These are phyloP conservation scores for Leccinum variicolor DNA, from an alignment of 768 basidiomycete species.

Conservation along the genomic window DNA sequence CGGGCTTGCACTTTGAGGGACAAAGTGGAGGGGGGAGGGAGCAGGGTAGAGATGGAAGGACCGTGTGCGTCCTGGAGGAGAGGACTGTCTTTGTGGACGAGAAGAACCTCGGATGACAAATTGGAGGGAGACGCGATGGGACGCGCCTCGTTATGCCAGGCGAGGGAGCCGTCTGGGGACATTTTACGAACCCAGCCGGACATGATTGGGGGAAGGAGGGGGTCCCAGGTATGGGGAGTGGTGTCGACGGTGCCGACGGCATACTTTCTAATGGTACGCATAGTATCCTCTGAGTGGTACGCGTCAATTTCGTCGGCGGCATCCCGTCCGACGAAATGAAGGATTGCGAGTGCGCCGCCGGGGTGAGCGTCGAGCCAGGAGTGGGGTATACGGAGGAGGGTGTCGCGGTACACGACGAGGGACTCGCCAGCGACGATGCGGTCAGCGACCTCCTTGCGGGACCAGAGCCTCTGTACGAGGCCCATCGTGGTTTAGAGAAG, in stretches of 20 bases:
- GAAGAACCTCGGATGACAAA: conserved; percentile 55
- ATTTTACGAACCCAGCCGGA: conserved; percentile 74
- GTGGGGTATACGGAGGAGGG: conserved; percentile 61
- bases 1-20: conserved; percentile 56
- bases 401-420: conserved; percentile 69
- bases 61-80: conserved; percentile 27
- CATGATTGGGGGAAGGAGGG: conserved; percentile 83
- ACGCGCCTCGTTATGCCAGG: conserved; percentile 65
- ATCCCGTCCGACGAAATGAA: conserved; percentile 95
- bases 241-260: conserved; percentile 65
- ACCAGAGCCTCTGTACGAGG: conserved; percentile 32
- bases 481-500: conserved; percentile 25
- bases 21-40: conserved; percentile 51
- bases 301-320: conserved; percentile 94
- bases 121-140: conserved; percentile 36
- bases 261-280: conserved; percentile 40
- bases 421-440: conserved; percentile 73
- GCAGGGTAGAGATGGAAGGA: conserved; percentile 44
- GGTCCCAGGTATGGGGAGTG: conserved; percentile 56
- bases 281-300: conserved; percentile 61
- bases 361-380: conserved; percentile 87
- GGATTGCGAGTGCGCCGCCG: conserved; percentile 82
- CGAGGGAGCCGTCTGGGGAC: conserved; percentile 38
- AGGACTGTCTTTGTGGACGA: conserved; percentile 45
- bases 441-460: conserved; percentile 56